Evolutionary conservation across 2,329 filamentous ascomycete species (phyloP), one percentile per base, ranked within the genome.

Genomic region (Aspergillus fischeri): DNA sequence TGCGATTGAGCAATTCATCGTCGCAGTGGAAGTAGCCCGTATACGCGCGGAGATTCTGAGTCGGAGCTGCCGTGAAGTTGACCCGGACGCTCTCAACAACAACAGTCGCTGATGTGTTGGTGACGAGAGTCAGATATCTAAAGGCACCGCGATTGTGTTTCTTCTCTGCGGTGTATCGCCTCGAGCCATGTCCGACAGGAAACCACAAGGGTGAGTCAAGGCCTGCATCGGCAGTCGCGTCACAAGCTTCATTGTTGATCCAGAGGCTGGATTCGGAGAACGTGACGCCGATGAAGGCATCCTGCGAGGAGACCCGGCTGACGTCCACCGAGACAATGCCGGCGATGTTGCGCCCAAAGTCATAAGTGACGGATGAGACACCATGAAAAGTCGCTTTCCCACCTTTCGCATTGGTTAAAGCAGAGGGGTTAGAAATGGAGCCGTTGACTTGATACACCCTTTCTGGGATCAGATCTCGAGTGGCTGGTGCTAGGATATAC

Each of bases 171-270:
- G 74, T 74, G 54, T 81, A 80, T 1, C 57, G 63, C 0, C 78
- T 77, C 3, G 71, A 59, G 1, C 62, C 60, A 2, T 55, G 27
- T 1, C 68, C 70, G 4, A 73, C 71, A 2, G 74, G 63, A 54
- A 82, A 80, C 78, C 78, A 83, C 0, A 83, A 69, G 0, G 75
- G 73, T 51, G 78, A 74, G 50, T 83, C 81, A 10, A 79, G 73
- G 0, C 77, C 78, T 4, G 72, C 70, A 52, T 80, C 76, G 2
- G 73, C 73, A 0, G 77, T 81, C 1, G 77, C 77, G 65, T 83
- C 81, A 57, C 75, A 74, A 7, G 68, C 73, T 28, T 74, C 62
- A 3, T 72, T 74, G 41, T 75, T 80, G 49, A 84, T 78, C 79
- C 79, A 84, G 1, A 81, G 60, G 25, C 60, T 70, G 1, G 68